phyloP scores from a whole-genome alignment of 208 protist species.

The Leishmania gerbilli region DNA sequence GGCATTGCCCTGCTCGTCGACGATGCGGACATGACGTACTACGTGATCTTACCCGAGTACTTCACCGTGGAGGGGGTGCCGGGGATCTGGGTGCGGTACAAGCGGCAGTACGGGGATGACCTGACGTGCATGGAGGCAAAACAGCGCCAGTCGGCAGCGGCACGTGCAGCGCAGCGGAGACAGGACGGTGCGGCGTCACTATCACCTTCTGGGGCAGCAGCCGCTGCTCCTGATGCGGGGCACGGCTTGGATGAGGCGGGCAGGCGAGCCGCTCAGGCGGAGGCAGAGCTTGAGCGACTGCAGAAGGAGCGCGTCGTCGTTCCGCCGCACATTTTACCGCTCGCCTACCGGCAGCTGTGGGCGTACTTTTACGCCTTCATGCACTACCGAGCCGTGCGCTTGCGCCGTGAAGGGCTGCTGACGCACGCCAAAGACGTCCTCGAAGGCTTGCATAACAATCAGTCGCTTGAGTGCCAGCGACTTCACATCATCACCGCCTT shows the following conservation, averaged over 20 bases:
- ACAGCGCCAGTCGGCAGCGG: neutral
- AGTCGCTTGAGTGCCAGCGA: neutral
- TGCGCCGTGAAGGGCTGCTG: neutral
- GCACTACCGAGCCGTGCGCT: slow-evolving; percentile 24
- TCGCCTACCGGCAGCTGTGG: slow-evolving; percentile 47
- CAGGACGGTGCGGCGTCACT: neutral
- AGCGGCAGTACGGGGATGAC: slow-evolving; percentile 13
- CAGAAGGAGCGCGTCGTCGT: slow-evolving; percentile 22
- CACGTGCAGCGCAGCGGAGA: neutral
- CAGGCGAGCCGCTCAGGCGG: neutral
- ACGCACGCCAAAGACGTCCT: neutral
- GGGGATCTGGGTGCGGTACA: slow-evolving; percentile 37
- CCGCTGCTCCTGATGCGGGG: neutral
- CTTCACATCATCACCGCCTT: slow-evolving; percentile 41
- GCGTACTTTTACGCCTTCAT: slow-evolving; percentile 66
- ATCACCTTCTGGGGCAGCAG: neutral
- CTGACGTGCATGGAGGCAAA: neutral
- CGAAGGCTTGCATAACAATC: neutral
- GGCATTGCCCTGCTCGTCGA: slow-evolving; percentile 54
- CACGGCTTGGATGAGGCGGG: neutral
- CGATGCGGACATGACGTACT: slow-evolving; percentile 25
- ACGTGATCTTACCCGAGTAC: slow-evolving; percentile 44
- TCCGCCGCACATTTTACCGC: slow-evolving; percentile 20
- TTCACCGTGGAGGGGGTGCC: slow-evolving; percentile 38
- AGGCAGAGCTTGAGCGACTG: slow-evolving; percentile 17